Conservation (phyloP, 169 alveolate species). For the Prorocentrum cordatum region DNA sequence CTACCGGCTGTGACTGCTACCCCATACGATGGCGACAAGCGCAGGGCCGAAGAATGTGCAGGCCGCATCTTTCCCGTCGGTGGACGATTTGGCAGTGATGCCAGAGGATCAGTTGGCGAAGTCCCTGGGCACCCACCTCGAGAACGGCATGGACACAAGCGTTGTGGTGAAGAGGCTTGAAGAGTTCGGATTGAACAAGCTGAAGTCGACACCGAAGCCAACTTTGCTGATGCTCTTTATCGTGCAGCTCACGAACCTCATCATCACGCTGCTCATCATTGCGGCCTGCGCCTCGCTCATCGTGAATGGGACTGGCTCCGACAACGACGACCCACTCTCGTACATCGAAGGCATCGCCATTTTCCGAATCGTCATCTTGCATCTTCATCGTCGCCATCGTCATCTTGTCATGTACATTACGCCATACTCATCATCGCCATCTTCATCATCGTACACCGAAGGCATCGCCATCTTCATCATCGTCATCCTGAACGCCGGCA, state of each 20-base stretch:
- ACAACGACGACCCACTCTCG: conserved; percentile 18
- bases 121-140: conserved; percentile 77
- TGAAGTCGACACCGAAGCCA: conserved; percentile 80
- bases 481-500: conserved; percentile 81
- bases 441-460: not conserved
- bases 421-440: not conserved
- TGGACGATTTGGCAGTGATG: no score
- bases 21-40: no score
- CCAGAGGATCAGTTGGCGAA: conserved; percentile 74
- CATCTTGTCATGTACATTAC: not conserved
- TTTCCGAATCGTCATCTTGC: conserved; percentile 75
- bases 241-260: conserved; percentile 77
- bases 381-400: not conserved
- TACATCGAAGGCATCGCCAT: conserved; percentile 83
- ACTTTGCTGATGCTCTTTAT: conserved; percentile 82
- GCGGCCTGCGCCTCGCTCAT: conserved; percentile 23
- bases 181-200: conserved; percentile 81
- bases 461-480: conserved; percentile 60
- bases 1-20: no score
- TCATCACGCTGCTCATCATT: conserved; percentile 51
- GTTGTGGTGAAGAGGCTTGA: conserved; percentile 77
- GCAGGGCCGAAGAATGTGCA: no score
- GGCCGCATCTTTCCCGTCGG: no score
- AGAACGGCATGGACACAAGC: conserved; percentile 75
- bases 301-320: conserved; percentile 19